These are phyloP conservation scores for Arthrobotrys iridis DNA, from an alignment of 2,329 filamentous ascomycete genomes.

Conservation along the genomic window DNA sequence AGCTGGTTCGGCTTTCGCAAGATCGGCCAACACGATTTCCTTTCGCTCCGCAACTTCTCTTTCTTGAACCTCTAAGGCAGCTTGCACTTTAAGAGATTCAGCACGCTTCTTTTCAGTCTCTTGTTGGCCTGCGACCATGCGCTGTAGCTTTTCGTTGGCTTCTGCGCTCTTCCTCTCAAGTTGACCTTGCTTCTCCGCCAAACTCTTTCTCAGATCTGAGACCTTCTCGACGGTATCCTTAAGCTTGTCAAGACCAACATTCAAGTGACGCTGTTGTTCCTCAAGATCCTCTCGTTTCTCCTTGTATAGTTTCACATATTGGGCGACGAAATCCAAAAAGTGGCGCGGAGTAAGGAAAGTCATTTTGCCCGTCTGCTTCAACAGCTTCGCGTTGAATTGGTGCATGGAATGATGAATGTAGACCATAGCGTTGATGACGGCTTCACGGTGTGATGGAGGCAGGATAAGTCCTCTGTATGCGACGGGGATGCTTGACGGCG, in stretches of 20 bases:
- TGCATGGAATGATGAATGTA: conserved; percentile 97
- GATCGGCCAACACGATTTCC: conserved; percentile 84
- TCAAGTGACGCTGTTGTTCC: conserved; percentile 97
- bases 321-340: conserved; percentile 96
- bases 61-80: conserved; percentile 86
- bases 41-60: conserved; percentile 82
- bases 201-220: conserved; percentile 84
- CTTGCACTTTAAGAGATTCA: conserved; percentile 87
- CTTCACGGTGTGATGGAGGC: conserved; percentile 88
- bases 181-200: conserved; percentile 93
- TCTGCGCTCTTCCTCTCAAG: conserved; percentile 93
- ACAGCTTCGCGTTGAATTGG: conserved; percentile 84
- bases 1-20: conserved; percentile 90
- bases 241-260: conserved; percentile 96
- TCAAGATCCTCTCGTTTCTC: conserved; percentile 98
- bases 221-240: conserved; percentile 98
- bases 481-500: conserved; percentile 90
- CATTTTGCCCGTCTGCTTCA: conserved; percentile 89
- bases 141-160: conserved; percentile 95
- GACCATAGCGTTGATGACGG: conserved; percentile 97
- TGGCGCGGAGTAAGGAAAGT: conserved; percentile 96
- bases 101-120: conserved; percentile 92
- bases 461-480: conserved; percentile 86
- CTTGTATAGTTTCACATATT: conserved; percentile 96
- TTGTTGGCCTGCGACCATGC: conserved; percentile 94